Conservation (phyloP, 2,329 filamentous ascomycete genomes). For the Microcyclosporella mali region DNA sequence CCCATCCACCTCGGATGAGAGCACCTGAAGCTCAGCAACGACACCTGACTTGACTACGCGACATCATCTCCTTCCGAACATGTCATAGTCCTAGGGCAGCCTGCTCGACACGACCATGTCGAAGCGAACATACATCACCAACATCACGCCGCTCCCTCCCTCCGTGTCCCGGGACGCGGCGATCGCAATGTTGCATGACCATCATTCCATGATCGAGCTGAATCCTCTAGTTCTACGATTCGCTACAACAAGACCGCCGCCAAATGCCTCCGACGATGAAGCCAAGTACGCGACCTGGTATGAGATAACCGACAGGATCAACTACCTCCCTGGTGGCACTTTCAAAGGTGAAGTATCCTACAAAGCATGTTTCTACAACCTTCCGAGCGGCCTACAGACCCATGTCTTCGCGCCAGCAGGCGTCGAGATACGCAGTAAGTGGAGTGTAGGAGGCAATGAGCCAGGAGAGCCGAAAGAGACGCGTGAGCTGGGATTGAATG, state of each 20-base stretch:
- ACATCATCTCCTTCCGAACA: background rate
- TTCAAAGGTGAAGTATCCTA: constrained; percentile 65
- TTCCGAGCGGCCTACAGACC: constrained; percentile 67
- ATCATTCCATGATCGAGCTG: constrained; percentile 77
- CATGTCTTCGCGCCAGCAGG: constrained; percentile 79
- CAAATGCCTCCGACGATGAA: constrained; percentile 64
- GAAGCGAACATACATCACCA: constrained; percentile 67
- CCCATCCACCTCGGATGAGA: too few species aligned
- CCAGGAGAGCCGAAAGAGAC: constrained; percentile 63
- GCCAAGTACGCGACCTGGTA: constrained; percentile 65
- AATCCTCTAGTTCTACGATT: constrained; percentile 76
- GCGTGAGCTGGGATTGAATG: constrained; percentile 54
- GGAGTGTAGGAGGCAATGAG: constrained; percentile 72
- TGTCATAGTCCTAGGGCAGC: background rate
- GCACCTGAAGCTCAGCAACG: too few species aligned
- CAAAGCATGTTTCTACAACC: constrained; percentile 72
- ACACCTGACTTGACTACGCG: too few species aligned
- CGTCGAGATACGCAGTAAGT: constrained; percentile 70
- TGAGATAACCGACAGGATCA: constrained; percentile 67
- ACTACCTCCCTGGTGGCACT: constrained; percentile 61
- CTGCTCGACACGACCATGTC: constrained; percentile 48
- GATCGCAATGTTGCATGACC: constrained; percentile 68
- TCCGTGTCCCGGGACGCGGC: constrained; percentile 64
- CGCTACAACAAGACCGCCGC: constrained; percentile 60
- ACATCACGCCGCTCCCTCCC: constrained; percentile 68